Conservation (phyloP, 2,329 filamentous ascomycete genomes). For the Xylaria sp. region DNA sequence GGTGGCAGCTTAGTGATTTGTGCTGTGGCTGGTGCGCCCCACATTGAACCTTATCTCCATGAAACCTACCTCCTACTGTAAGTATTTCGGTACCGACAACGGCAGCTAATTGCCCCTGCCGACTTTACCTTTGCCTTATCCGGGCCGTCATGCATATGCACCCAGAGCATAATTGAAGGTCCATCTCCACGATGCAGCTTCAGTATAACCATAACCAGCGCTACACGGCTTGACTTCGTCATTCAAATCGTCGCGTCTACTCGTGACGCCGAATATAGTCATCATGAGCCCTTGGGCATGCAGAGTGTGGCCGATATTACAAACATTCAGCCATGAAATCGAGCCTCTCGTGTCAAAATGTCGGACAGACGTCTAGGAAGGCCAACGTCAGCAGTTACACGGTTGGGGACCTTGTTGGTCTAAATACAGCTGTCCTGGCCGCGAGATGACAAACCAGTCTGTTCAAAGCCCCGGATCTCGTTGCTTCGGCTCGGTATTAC, state of each 20-base stretch:
- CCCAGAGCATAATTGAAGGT: background rate
- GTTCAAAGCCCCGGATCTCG: background rate
- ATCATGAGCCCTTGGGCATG: background rate
- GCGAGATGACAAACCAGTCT: background rate
- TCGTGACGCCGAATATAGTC: background rate
- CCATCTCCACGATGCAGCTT: background rate
- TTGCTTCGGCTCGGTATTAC: conserved; percentile 6
- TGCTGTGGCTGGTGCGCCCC: background rate
- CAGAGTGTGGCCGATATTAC: background rate
- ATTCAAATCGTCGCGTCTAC: background rate
- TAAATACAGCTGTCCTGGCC: conserved; percentile 3
- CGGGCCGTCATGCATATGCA: too few species aligned
- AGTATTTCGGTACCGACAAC: background rate
- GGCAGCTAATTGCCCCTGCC: too few species aligned
- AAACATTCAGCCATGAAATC: background rate
- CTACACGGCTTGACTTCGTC: background rate
- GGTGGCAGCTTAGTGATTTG: background rate
- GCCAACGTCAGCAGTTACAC: background rate
- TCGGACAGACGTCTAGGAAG: background rate
- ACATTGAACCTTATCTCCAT: too few species aligned
- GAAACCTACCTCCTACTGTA: background rate
- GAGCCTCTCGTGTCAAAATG: background rate
- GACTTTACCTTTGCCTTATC: too few species aligned
- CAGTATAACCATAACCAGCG: background rate
- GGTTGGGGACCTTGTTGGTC: background rate